Evolutionary conservation across 441 rosid species (phyloP).

Genomic region (Adansonia gregorii): DNA sequence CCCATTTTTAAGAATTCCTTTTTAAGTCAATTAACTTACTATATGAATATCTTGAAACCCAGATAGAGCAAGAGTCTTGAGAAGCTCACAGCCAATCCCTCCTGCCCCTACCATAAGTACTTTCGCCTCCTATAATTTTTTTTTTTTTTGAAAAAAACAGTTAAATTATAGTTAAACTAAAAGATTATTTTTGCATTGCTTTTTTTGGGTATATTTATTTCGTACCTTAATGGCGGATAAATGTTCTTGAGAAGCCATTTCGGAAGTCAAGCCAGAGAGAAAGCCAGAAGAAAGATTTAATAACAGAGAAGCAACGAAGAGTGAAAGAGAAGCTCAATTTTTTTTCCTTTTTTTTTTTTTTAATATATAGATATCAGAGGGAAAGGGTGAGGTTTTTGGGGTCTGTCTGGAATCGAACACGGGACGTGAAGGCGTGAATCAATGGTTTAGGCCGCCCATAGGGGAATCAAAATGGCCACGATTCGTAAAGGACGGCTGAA

Average conservation of each 20-base stretch:
- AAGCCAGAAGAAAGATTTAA: constrained; percentile 14
- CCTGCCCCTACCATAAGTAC: constrained; percentile 99
- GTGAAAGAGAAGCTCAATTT: constrained; percentile 23
- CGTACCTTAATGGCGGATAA: constrained; percentile 63
- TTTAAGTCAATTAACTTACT: constrained; percentile 49
- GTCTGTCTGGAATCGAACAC: constrained; percentile 34
- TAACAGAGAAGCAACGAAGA: constrained; percentile 8
- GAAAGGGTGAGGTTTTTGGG: neutral
- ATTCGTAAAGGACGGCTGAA: too few species aligned
- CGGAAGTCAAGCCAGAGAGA: constrained; percentile 24
- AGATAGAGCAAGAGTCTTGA: constrained; percentile 93
- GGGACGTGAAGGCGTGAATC: constrained; percentile 29
- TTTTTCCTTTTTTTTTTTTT: neutral
- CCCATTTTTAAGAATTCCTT: constrained; percentile 3
- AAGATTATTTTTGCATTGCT: neutral
- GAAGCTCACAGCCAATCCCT: constrained; percentile 96
- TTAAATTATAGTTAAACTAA: constrained; percentile 13
- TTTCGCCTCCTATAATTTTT: constrained; percentile 65
- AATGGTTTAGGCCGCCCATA: too few species aligned
- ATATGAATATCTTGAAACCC: constrained; percentile 91
- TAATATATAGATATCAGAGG: neutral
- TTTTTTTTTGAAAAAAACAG: constrained; percentile 8
- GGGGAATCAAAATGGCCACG: too few species aligned
- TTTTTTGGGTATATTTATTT: neutral
- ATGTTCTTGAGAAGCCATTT: constrained; percentile 59